Evolutionary conservation across 106 monocot species (phyloP).

Genomic region (Acorus calamus): DNA sequence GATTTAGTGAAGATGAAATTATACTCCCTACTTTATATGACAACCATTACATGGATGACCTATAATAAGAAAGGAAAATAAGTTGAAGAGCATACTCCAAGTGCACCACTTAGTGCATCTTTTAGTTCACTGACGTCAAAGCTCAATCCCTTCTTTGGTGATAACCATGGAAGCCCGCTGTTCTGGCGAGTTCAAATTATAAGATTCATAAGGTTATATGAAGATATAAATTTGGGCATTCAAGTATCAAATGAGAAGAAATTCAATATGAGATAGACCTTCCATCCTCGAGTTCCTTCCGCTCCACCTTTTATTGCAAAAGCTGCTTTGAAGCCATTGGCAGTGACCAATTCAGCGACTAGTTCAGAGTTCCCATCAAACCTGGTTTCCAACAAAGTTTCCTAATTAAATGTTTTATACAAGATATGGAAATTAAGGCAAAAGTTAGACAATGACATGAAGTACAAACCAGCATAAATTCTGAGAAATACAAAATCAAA

Average conservation of each 20-base stretch:
- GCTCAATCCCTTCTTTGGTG: conserved; percentile 43
- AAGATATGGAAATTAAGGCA: background rate
- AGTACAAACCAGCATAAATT: too few relatives aligned
- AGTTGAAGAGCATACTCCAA: conserved; percentile 51
- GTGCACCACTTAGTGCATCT: conserved; percentile 33
- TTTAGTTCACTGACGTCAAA: conserved; percentile 50
- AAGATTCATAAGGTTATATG: too few relatives aligned
- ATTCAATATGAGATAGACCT: conserved; percentile 22
- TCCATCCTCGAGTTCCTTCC: conserved; percentile 86
- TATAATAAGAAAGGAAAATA: background rate
- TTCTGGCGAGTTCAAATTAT: conserved; percentile 38
- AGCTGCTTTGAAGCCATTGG: conserved; percentile 88
- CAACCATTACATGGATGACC: too few relatives aligned
- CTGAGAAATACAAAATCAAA: too few relatives aligned
- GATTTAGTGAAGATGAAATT: too few relatives aligned
- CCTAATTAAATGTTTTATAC: background rate
- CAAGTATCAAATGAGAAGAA: background rate
- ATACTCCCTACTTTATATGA: too few relatives aligned
- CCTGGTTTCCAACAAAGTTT: conserved; percentile 28
- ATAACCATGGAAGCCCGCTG: conserved; percentile 75
- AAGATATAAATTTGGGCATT: background rate
- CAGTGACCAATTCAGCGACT: conserved; percentile 72
- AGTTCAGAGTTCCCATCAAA: conserved; percentile 92
- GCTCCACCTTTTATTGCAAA: conserved; percentile 90
- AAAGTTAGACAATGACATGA: too few relatives aligned